Base-by-base conservation (phyloP, 2,329 filamentous ascomycete genomes). In the Penicillium sp. region DNA sequence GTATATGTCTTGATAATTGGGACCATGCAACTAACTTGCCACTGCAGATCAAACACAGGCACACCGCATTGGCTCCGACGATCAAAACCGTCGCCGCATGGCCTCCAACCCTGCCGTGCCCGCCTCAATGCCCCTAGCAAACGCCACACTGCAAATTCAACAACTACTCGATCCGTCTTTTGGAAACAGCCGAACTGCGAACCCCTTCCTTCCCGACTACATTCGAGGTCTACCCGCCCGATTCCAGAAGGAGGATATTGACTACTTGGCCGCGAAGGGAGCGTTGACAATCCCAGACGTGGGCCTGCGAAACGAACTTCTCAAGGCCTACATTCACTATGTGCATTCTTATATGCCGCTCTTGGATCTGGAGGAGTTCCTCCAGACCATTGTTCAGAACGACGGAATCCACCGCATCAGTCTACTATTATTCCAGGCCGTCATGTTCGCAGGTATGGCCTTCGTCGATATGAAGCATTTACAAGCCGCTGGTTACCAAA, bases 341-440 rank as follows among this genome's bases (percentile, higher is more conserved):
- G 92, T 97, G 8, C 90, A 97, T 72, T 92, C 93, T 1, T 97
- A 91, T 73, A 96, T 97, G 91, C 93, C 93, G 25, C 80, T 96
- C 31, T 78, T 97, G 61, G 92, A 88, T 58, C 67, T 88, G 48
- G 81, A 86, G 61, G 84, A 87, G 31, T 84, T 88, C 56, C 69
- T 88, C 10, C 73, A 74, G 54, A 74, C 73, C 3, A 91, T 78
- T 69, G 88, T 69, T 75, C 86, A 72, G 76, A 85, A 71, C 83
- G 89, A 95, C 71, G 90, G 90, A 14, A 81, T 83, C 47, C 82
- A 85, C 64, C 88, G 87, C 70, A 83, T 92, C 68, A 96, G 93
- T 77, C 79, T 98, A 66, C 85, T 97, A 57, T 79, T 97, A 2
- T 97, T 96, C 75, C 93, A 97, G 71, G 90, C 93, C 11, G 89